Evolutionary conservation across 176 grass and related monocot species (phyloP), one percentile per base, ranked within the genome.

Genomic region (Cenchrus americanus): DNA sequence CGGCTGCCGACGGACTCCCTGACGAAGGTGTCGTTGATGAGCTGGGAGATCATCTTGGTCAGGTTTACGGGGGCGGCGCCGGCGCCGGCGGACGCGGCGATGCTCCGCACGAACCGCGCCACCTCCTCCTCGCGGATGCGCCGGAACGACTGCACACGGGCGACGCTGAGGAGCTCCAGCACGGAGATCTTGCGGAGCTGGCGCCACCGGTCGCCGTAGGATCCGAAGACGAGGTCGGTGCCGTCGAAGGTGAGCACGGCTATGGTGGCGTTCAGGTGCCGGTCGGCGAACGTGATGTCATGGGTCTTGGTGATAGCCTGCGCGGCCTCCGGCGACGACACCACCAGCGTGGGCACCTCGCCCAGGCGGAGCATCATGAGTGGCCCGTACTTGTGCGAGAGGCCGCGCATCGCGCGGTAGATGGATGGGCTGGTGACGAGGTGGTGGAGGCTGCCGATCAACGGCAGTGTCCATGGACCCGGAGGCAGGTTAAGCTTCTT

Each of bases 161-260:
- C 22, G 2, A 14, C 11, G 79, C 57, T 82, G 23, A 90, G 65
- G 19, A 90, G 49, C 32, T 86, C 71, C n/a, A 78, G 42, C 1
- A 46, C 21, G 15, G 49, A 17, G 17, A 89, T 37, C 82, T 84
- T 84, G 26, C 82, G 75, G 41, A 79, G 54, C 40, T 89, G 81
- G 23, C 76, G 67, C 82, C 82, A 89, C 76, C 71, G 70, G 41
- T 75, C 67, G 68, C 69, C 62, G 68, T 80, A 85, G 26, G 37
- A 9, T 1, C 21, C 23, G 69, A 89, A 89, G 26, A 24, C 34
- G 2, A 90, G 0, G 71, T 90, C 88, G 0, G 0, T 49, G 55
- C 30, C 18, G 12, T 22, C 7, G 83, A 15, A 40, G 42, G 75
- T 79, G 75, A 60, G 0, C 5, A 15, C 17, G 2, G 0, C 2